Conservation (phyloP, 2,329 filamentous ascomycete species). For the Sporothrix inflata region DNA sequence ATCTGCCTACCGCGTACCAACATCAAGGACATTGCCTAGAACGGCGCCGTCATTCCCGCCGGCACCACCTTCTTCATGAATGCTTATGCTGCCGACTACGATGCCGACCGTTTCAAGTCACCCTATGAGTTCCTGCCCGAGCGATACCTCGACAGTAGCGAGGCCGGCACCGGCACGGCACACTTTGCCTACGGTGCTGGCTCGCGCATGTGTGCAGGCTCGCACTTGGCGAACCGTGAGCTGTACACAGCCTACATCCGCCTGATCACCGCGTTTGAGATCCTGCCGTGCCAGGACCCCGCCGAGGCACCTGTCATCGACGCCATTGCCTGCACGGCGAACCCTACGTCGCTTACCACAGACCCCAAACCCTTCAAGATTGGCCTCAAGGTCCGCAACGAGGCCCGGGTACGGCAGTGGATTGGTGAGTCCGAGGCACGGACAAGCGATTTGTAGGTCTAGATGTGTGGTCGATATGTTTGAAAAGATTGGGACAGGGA, state of each 20-base stretch:
- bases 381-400: conserved; percentile 17
- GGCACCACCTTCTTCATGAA: conserved; percentile 82
- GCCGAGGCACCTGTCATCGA: conserved; percentile 50
- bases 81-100: conserved; percentile 75
- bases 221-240: conserved; percentile 21
- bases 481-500: no score
- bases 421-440: conserved; percentile 3
- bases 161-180: conserved; percentile 55
- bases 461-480: no score
- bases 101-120: conserved; percentile 67
- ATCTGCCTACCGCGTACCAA: conserved; percentile 74
- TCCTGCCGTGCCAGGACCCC: conserved; percentile 60
- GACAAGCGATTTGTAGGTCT: background rate
- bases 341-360: conserved; percentile 27
- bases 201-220: conserved; percentile 39
- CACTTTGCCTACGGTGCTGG: conserved; percentile 69
- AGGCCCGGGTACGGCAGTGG: conserved; percentile 35
- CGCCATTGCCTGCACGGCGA: conserved; percentile 24
- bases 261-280: conserved; percentile 22
- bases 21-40: conserved; percentile 72
- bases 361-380: conserved; percentile 31
- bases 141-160: conserved; percentile 57
- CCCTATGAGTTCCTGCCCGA: conserved; percentile 68
- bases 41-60: conserved; percentile 68
- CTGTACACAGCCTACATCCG: conserved; percentile 27